Conservation (phyloP, 805 yeast genomes). For the fission yeast (Schizosaccharomyces pombe) region DNA sequence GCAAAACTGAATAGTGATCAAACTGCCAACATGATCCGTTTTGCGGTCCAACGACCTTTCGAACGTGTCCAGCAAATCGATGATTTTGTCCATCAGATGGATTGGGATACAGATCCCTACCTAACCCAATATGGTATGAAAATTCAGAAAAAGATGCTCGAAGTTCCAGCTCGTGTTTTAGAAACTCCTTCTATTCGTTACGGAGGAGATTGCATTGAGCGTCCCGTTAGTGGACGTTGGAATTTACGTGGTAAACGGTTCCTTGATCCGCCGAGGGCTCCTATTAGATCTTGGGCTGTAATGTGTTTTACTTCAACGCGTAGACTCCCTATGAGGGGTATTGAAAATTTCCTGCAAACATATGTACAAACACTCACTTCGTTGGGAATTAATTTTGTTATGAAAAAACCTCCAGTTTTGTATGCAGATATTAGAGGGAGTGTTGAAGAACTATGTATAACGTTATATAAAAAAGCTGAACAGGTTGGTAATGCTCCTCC, state of each 20-base stretch:
- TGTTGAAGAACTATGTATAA: constrained; percentile 3
- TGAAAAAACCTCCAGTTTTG: constrained; percentile 7
- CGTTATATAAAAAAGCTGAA: constrained; percentile 7
- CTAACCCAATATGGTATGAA: constrained; percentile 8
- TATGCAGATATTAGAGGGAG: constrained; percentile 6
- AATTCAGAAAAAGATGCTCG: constrained; percentile 10
- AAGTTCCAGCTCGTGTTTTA: constrained; percentile 15
- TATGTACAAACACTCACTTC: constrained; percentile 6
- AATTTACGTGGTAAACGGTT: constrained; percentile 9
- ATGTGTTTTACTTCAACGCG: constrained; percentile 7
- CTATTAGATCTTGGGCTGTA: constrained; percentile 8
- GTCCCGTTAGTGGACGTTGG: constrained; percentile 9
- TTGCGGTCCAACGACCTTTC: constrained; percentile 15
- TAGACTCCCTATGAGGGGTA: constrained; percentile 4
- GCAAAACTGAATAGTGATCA: constrained; percentile 14
- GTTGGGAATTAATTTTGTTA: constrained; percentile 7
- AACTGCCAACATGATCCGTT: constrained; percentile 14
- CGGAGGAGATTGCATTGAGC: constrained; percentile 7
- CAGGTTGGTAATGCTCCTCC: constrained; percentile 10
- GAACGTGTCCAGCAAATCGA: constrained; percentile 14
- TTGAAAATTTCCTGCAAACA: constrained; percentile 7
- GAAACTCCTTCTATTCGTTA: constrained; percentile 11
- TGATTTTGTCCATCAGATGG: constrained; percentile 10
- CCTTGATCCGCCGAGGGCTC: constrained; percentile 5
- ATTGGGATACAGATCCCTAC: constrained; percentile 7